A percentile compares a stretch with the other conserved stretches of the same genome.
phyloP scores from a whole-genome alignment of 1,139 yeast genomes.

The Nakaseomyces nivariensis region DNA sequence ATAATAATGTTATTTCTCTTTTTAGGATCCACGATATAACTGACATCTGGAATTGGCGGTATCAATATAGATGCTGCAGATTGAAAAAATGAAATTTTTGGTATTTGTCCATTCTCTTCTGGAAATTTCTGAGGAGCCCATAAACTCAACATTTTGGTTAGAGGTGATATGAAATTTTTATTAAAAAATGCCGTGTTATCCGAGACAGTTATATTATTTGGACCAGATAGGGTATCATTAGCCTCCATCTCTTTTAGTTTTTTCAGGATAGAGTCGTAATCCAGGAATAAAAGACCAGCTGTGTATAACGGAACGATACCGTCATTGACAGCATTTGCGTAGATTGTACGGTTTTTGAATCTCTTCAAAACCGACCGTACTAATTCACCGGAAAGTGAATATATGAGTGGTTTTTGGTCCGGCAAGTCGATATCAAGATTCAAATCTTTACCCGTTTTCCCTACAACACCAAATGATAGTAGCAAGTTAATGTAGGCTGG shows the following conservation, averaged over 20 bases:
- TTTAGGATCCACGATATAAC: constrained; percentile 57
- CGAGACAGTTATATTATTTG: constrained; percentile 14
- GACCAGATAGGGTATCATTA: constrained; percentile 8
- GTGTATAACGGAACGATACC: constrained; percentile 93
- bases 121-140: constrained; percentile 26
- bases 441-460: constrained; percentile 87
- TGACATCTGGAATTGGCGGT: constrained; percentile 77
- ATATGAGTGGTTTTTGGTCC: constrained; percentile 49
- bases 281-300: constrained; percentile 68
- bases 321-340: constrained; percentile 42
- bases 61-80: constrained; percentile 69
- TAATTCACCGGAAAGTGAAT: constrained; percentile 72
- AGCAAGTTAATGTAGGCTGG: constrained; percentile 82
- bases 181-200: constrained; percentile 18
- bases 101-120: constrained; percentile 31
- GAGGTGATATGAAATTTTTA: constrained; percentile 22
- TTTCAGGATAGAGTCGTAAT: constrained; percentile 40
- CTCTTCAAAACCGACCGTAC: constrained; percentile 54
- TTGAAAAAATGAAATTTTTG: constrained; percentile 70
- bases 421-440: constrained; percentile 41
- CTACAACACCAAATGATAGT: constrained; percentile 80
- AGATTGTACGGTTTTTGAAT: constrained; percentile 48
- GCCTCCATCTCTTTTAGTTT: constrained; percentile 18
- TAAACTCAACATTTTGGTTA: constrained; percentile 24
- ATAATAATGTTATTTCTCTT: constrained; percentile 45